Base-by-base conservation (phyloP, 768 basidiomycete species). In the Pleurotus ostreatus region DNA sequence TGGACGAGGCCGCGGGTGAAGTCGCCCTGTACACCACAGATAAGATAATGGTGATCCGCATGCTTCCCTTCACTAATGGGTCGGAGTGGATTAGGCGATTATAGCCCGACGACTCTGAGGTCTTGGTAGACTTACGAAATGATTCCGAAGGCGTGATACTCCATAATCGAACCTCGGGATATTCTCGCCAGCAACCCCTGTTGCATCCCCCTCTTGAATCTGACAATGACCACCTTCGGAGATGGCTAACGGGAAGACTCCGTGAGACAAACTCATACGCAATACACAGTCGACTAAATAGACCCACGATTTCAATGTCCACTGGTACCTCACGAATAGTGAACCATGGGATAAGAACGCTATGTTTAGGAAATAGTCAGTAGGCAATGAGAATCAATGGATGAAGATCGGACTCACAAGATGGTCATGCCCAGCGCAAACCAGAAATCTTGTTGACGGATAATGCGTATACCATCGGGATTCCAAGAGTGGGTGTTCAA, bases 141-240 rank as follows among this genome's bases (percentile, higher is more conserved):
- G 65, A 87, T 85, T 57, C 90, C 90, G 63, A 92, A 92, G 12
- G 89, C 89, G 66, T 92, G 90, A 68, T 90, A 92, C 70, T 92
- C 90, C 81, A 86, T 79, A 58, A 90, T 74, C 43, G 84, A 77
- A 62, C 81, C 80, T 68, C 89, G 86, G 69, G 86, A 86, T 68
- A 92, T 83, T 63, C 90, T 85, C 64, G 88, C 83, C 47, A 92
- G 74, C 53, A 92, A 72, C 46, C 90, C 89, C 65, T 92, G 90
- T 66, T 92, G 89, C 89, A 92, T 92, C 26, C 90, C 90, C 58
- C 89, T 83, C 70, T 88, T 78, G 62, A 91, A 90, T 48, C 88
- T 86, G 60, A 92, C 74, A 45, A 92, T 74, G 5, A 85, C 89
- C 12, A 89, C 89, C 66, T 91, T 92, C 12, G 85, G 83, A 44